Percentiles rank a stretch among this genome's conserved stretches.
Conservation (phyloP, 2,329 filamentous ascomycete species). For the Bertia moriformis region DNA sequence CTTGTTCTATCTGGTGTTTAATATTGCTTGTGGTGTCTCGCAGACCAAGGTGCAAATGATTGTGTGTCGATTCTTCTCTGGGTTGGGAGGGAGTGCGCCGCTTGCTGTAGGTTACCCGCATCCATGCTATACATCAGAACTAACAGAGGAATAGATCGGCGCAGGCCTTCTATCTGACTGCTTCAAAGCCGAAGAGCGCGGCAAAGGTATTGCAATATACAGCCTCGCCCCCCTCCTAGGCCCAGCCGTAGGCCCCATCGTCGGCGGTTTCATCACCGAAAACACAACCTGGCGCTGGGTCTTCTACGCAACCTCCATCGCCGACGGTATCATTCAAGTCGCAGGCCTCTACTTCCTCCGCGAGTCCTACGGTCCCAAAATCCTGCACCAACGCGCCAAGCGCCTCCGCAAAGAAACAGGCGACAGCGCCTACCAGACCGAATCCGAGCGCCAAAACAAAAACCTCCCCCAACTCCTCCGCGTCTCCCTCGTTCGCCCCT, state of each 20-base stretch:
- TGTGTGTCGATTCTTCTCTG: slow-evolving; percentile 40
- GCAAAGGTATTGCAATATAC: slow-evolving; percentile 44
- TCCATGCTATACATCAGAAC: slow-evolving; percentile 1
- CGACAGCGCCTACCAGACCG: slow-evolving; percentile 43
- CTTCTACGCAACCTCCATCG: slow-evolving; percentile 54
- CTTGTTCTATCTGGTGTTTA: slow-evolving; percentile 37
- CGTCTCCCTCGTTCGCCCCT: slow-evolving; percentile 28
- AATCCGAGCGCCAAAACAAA: slow-evolving; percentile 13
- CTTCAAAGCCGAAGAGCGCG: slow-evolving; percentile 43
- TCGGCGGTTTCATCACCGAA: slow-evolving; percentile 50
- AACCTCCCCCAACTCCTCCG: slow-evolving; percentile 16
- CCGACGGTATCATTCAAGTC: slow-evolving; percentile 42
- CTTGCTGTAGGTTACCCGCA: slow-evolving; percentile 22
- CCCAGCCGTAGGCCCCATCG: slow-evolving; percentile 46
- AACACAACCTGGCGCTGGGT: slow-evolving; percentile 59
- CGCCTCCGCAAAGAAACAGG: slow-evolving; percentile 42
- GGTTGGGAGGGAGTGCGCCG: slow-evolving; percentile 41
- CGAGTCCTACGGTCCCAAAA: slow-evolving; percentile 52
- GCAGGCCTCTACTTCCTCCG: slow-evolving; percentile 42
- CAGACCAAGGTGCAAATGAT: slow-evolving; percentile 36
- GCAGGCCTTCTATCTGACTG: slow-evolving; percentile 38
- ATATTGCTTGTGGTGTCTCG: slow-evolving; percentile 34
- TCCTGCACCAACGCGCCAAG: slow-evolving; percentile 41
- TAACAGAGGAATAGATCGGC: slow-evolving; percentile 19
- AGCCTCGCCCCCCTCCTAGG: slow-evolving; percentile 45